Conservation (phyloP, 179 eudicot species). For the Pouteria campechiana region DNA sequence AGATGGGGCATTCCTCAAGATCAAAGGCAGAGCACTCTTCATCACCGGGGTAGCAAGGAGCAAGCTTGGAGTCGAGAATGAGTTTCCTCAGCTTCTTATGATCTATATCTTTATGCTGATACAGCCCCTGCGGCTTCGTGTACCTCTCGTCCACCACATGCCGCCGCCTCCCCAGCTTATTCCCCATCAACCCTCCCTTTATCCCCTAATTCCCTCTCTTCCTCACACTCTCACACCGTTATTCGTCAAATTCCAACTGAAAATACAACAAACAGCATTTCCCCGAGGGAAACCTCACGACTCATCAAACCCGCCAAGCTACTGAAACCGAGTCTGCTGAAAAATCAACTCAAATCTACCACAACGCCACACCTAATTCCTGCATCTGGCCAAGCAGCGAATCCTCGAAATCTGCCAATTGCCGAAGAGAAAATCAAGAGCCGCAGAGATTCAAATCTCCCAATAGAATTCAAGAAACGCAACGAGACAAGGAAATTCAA, state of each 20-base stretch:
- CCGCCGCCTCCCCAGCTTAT: conserved; percentile 60
- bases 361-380: no score
- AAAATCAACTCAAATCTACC: no score
- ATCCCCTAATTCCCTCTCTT: not conserved
- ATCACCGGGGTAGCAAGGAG: conserved; percentile 93
- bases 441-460: no score
- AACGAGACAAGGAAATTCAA: no score
- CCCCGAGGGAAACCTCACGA: conserved; percentile 3
- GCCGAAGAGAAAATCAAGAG: no score
- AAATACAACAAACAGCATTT: conserved; percentile 9
- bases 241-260: not conserved
- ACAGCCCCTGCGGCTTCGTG: conserved; percentile 93
- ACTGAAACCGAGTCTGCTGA: no score
- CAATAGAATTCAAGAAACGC: no score
- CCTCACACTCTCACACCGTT: not conserved
- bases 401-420: no score
- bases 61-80: conserved; percentile 87
- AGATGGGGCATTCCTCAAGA: conserved; percentile 93
- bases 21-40: conserved; percentile 54
- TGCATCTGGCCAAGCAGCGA: no score
- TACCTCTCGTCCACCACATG: conserved; percentile 94
- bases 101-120: conserved; percentile 80
- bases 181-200: conserved; percentile 26
- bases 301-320: no score
- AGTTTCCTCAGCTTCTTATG: conserved; percentile 28